Conservation (phyloP, 805 yeast species). For the Saccharomycopsis oosterbeekiorum region DNA sequence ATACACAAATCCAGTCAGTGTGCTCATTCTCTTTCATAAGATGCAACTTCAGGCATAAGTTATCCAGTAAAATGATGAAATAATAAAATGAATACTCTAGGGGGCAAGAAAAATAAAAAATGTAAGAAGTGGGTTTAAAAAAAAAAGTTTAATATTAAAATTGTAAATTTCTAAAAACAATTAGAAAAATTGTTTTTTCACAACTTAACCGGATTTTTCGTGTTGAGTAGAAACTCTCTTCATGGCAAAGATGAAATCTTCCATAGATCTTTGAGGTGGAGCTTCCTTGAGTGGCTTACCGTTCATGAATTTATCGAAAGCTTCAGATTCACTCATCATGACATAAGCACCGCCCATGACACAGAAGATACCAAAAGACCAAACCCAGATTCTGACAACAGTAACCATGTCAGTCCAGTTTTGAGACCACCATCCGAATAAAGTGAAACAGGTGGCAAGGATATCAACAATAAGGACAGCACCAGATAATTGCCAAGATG, state of each 20-base stretch:
- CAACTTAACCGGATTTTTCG: constrained; percentile 58
- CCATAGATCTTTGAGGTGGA: constrained; percentile 57
- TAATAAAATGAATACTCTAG: background rate
- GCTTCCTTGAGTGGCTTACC: constrained; percentile 52
- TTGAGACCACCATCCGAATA: constrained; percentile 97
- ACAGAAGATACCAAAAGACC: constrained; percentile 97
- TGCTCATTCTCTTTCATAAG: no score
- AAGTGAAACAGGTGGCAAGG: constrained; percentile 83
- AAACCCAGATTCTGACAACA: constrained; percentile 88
- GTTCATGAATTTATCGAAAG: constrained; percentile 76
- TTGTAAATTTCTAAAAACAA: background rate
- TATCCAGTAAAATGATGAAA: no score
- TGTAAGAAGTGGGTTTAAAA: background rate
- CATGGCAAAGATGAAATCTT: constrained; percentile 80
- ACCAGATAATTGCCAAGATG: constrained; percentile 95
- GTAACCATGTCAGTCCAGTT: constrained; percentile 96
- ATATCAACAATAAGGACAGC: constrained; percentile 86
- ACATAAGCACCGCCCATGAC: constrained; percentile 94
- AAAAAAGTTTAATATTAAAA: background rate
- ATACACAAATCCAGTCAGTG: no score
- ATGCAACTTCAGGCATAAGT: background rate
- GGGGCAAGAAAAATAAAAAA: background rate
- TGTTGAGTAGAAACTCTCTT: constrained; percentile 85
- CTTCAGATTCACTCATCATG: constrained; percentile 75
- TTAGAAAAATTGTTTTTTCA: background rate